Evolutionary conservation across 495 filamentous ascomycete species (phyloP).

Genomic region (Penicillium manginii): DNA sequence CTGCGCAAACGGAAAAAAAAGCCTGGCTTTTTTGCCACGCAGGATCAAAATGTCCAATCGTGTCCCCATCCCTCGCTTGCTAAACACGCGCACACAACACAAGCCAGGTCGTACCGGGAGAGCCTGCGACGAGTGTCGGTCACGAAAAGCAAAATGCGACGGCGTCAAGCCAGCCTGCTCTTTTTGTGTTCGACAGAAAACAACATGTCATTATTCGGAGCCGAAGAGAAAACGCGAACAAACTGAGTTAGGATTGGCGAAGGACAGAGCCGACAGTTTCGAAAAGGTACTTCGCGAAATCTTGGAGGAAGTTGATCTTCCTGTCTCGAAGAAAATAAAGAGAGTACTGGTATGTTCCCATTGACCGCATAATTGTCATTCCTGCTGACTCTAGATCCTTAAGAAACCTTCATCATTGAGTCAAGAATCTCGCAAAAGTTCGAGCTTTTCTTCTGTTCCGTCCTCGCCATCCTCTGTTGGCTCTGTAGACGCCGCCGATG

Average conservation of each 20-base stretch:
- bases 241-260: not conserved
- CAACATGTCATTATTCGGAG: conserved; percentile 1
- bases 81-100: not conserved
- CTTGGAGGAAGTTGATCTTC: not conserved
- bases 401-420: no score
- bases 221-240: not conserved
- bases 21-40: not conserved
- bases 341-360: not conserved
- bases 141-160: conserved; percentile 4
- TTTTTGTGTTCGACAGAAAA: not conserved
- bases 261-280: not conserved
- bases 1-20: not conserved
- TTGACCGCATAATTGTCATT: no score
- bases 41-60: not conserved
- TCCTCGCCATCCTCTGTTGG: not conserved
- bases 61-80: not conserved
- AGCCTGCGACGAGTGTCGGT: conserved; percentile 3
- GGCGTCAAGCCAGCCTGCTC: not conserved
- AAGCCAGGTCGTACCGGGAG: not conserved
- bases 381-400: no score
- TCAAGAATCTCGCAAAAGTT: not conserved
- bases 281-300: not conserved
- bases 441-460: not conserved
- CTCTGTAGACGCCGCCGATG: not conserved
- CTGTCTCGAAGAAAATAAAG: not conserved